phyloP scores from a whole-genome alignment of 1,284 basidiomycete species.

The Cutaneotrichosporon arboriforme region DNA sequence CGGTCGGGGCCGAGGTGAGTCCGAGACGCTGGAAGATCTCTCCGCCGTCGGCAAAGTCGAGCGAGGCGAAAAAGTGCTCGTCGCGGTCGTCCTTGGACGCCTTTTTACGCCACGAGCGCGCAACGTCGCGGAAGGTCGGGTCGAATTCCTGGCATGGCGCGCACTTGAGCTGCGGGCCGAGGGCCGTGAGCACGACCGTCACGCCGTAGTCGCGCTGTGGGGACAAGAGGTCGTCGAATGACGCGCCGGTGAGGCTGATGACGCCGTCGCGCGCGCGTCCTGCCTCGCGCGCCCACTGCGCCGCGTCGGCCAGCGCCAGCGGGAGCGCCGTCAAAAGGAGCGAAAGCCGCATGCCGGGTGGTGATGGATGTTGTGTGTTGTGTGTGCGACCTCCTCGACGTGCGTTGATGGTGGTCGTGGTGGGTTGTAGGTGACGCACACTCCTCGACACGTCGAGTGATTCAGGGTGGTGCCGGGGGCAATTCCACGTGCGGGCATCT shows the following conservation, averaged over 20 bases:
- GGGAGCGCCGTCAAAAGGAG: constrained; percentile 18
- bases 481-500: no score
- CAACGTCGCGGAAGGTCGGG: constrained; percentile 69
- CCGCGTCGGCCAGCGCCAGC: constrained; percentile 24
- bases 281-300: constrained; percentile 55
- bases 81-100: constrained; percentile 60
- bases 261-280: constrained; percentile 62
- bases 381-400: no score
- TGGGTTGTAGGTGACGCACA: no score
- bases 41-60: constrained; percentile 75
- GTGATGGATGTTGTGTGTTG: not conserved
- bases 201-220: constrained; percentile 75
- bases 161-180: constrained; percentile 65
- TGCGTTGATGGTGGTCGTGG: no score
- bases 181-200: constrained; percentile 75
- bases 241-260: constrained; percentile 67
- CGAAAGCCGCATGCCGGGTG: constrained; percentile 26
- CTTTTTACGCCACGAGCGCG: constrained; percentile 65
- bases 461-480: no score
- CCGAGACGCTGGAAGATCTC: constrained; percentile 69
- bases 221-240: constrained; percentile 63
- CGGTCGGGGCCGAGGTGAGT: constrained; percentile 69
- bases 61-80: constrained; percentile 81
- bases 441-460: no score
- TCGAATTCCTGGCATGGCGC: constrained; percentile 63